Evolutionary conservation across 129 eudicot genomes (phyloP).

Genomic region (Mikania micrantha): DNA sequence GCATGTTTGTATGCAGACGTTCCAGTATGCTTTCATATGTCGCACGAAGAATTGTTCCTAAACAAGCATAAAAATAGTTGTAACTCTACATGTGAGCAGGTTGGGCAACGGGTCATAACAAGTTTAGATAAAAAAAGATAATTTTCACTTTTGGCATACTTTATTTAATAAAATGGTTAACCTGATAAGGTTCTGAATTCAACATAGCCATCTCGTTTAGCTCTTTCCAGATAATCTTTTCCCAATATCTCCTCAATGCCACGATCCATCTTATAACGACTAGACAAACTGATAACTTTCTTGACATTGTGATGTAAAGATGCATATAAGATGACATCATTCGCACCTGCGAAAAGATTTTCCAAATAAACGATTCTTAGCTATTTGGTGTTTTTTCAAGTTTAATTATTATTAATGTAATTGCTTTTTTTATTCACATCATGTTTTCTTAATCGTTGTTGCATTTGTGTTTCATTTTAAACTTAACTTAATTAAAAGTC

Average conservation of each 20-base stretch:
- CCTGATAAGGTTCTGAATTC: constrained; percentile 48
- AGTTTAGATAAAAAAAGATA: not conserved
- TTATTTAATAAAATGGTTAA: constrained; percentile 5
- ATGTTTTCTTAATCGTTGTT: too few relatives aligned
- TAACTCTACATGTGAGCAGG: not conserved
- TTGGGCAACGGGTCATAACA: not conserved
- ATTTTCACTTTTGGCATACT: too few relatives aligned
- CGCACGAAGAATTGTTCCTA: not conserved
- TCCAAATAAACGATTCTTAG: not conserved
- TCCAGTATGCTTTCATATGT: constrained; percentile 1
- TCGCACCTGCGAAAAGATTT: constrained; percentile 40
- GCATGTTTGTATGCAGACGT: constrained; percentile 2
- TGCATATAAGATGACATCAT: constrained; percentile 62
- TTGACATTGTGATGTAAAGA: constrained; percentile 57
- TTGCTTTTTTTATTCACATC: too few relatives aligned
- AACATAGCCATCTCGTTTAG: constrained; percentile 51
- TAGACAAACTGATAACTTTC: constrained; percentile 55
- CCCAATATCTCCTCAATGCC: constrained; percentile 57
- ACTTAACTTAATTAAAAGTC: too few relatives aligned
- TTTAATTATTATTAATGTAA: too few relatives aligned
- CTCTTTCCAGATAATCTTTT: constrained; percentile 48
- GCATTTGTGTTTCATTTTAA: too few relatives aligned
- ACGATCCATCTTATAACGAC: constrained; percentile 49
- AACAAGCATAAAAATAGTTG: not conserved
- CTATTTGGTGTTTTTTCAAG: too few relatives aligned